Evolutionary conservation across 257 asterid species (phyloP).

Genomic region (Haberlea rhodopensis): DNA sequence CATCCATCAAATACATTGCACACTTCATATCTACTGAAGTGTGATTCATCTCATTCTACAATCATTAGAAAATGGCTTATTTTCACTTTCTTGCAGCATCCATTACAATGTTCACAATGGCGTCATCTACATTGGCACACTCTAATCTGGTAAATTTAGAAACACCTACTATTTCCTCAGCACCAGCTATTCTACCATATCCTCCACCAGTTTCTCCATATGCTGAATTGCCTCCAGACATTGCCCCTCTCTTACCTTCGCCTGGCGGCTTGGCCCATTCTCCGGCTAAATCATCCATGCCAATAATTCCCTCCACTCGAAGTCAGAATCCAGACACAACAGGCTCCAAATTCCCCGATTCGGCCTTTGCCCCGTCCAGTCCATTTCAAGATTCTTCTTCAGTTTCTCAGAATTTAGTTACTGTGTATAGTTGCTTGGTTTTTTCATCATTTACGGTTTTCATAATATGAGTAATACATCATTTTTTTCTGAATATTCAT

Average conservation of each 20-base stretch:
- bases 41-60: slow-evolving; percentile 25
- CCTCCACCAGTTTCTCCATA: slow-evolving; percentile 37
- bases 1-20: slow-evolving; percentile 18
- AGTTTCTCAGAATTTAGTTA: slow-evolving; percentile 15
- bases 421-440: slow-evolving; percentile 23
- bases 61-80: slow-evolving; percentile 45
- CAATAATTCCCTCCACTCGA: slow-evolving; percentile 60
- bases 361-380: slow-evolving; percentile 51
- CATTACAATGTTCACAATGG: slow-evolving; percentile 30
- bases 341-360: slow-evolving; percentile 41
- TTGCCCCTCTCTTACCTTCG: slow-evolving; percentile 65
- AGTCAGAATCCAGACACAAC: slow-evolving; percentile 50
- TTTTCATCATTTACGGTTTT: slow-evolving; percentile 24
- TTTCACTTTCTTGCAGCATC: slow-evolving; percentile 33
- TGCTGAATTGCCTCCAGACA: slow-evolving; percentile 53
- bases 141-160: slow-evolving; percentile 21
- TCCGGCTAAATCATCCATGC: slow-evolving; percentile 32
- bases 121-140: slow-evolving; percentile 33
- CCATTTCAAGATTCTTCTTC: slow-evolving; percentile 41
- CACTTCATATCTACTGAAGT: neutral
- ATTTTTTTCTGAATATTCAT: neutral
- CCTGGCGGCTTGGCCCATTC: slow-evolving; percentile 37
- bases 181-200: slow-evolving; percentile 45
- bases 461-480: slow-evolving; percentile 14
- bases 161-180: slow-evolving; percentile 27